These are phyloP conservation scores for Botrytis fabae DNA, from an alignment of 2,329 filamentous ascomycete genomes.

Conservation along the genomic window DNA sequence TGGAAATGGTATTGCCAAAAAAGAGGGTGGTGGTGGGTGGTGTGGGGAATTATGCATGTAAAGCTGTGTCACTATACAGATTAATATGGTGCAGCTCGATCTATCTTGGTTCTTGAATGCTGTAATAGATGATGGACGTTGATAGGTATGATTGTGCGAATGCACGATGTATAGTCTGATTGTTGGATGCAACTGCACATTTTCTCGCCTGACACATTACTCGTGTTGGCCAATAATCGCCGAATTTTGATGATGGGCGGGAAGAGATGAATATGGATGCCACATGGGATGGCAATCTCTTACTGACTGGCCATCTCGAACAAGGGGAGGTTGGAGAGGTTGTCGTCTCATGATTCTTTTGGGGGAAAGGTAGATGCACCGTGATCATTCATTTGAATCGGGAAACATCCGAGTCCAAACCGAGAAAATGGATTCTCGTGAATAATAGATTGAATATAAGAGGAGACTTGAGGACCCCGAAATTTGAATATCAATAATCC, in stretches of 20 bases:
- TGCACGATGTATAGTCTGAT: background rate
- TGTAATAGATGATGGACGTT: background rate
- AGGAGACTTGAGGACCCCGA: background rate
- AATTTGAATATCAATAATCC: constrained; percentile 7
- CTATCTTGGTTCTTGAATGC: background rate
- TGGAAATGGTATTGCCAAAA: no score
- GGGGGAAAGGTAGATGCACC: background rate
- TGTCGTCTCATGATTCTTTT: background rate
- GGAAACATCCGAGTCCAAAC: background rate
- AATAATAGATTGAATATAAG: constrained; percentile 13
- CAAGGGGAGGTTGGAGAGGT: background rate
- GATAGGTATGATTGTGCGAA: constrained; percentile 7
- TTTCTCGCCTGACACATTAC: constrained; percentile 15
- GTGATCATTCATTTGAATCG: background rate
- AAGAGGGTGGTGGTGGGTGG: constrained; percentile 2
- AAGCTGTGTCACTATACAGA: constrained; percentile 17
- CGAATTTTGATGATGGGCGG: background rate
- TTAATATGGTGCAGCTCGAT: constrained; percentile 8
- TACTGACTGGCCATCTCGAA: background rate
- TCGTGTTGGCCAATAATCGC: constrained; percentile 12
- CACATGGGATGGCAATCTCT: constrained; percentile 5
- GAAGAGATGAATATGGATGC: background rate
- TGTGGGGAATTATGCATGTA: constrained; percentile 18
- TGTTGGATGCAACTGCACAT: background rate
- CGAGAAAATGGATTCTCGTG: background rate